A percentile compares a stretch with the other conserved stretches of the same genome.
phyloP scores from a whole-genome alignment of 2,329 filamentous ascomycete genomes.

The Dactylellina parvicollis region DNA sequence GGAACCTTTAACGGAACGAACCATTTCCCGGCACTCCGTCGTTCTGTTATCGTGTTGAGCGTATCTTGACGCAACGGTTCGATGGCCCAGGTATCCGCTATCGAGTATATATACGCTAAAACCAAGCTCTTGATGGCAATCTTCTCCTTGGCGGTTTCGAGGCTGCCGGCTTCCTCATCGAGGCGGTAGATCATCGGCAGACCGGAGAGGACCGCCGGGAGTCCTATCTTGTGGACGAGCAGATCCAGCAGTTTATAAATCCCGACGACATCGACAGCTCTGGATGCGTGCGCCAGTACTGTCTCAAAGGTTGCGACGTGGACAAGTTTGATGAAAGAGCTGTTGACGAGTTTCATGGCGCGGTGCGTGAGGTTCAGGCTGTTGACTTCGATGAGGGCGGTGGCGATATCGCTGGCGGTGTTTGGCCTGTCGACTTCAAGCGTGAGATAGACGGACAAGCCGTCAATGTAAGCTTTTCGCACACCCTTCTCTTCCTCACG shows the following conservation, averaged over 20 bases:
- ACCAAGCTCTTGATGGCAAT: conserved; percentile 84
- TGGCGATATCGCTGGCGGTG: conserved; percentile 68
- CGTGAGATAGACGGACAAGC: conserved; percentile 79
- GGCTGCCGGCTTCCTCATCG: conserved; percentile 80
- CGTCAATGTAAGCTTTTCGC: conserved; percentile 84
- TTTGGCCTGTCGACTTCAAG: conserved; percentile 71
- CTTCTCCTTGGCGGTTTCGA: conserved; percentile 74
- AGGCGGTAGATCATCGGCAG: conserved; percentile 89
- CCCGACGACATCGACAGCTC: conserved; percentile 78
- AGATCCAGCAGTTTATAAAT: conserved; percentile 80
- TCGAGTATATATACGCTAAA: conserved; percentile 85
- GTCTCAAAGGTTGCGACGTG: conserved; percentile 92
- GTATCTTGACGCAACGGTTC: conserved; percentile 77
- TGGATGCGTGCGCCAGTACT: conserved; percentile 76
- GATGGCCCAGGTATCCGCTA: conserved; percentile 81
- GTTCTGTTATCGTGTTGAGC: conserved; percentile 77
- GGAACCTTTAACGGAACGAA: conserved; percentile 78
- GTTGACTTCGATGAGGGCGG: conserved; percentile 63
- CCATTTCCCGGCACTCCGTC: conserved; percentile 81
- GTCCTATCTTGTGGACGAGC: conserved; percentile 78
- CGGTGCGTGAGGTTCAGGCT: conserved; percentile 55
- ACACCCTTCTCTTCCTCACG: conserved; percentile 81
- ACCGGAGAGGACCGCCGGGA: conserved; percentile 81
- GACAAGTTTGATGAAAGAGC: conserved; percentile 76
- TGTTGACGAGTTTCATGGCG: conserved; percentile 60